Percentiles rank a stretch among this genome's conserved stretches.
phyloP scores from a whole-genome alignment of 2,329 filamentous ascomycete species.

The Phyllosticta citrichinensis region DNA sequence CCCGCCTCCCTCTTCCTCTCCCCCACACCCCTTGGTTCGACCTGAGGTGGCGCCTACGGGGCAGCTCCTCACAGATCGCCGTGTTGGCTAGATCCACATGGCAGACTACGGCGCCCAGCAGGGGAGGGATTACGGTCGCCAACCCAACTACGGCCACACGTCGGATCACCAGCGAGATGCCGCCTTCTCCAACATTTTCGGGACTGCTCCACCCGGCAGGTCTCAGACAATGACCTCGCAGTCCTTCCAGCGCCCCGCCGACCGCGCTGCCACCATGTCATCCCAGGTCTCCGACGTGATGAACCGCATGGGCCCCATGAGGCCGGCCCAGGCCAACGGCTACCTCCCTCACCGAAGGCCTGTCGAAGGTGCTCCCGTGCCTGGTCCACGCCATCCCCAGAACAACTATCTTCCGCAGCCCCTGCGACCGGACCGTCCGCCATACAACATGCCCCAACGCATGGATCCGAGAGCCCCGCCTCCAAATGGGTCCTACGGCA shows the following conservation, averaged over 20 bases:
- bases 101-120: constrained; percentile 55
- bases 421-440: constrained; percentile 52
- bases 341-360: constrained; percentile 20
- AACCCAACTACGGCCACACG: constrained; percentile 42
- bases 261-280: constrained; percentile 64
- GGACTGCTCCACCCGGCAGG: constrained; percentile 73
- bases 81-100: constrained; percentile 32
- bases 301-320: constrained; percentile 55
- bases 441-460: constrained; percentile 64
- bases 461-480: constrained; percentile 50
- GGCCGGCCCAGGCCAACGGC: constrained; percentile 30
- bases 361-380: constrained; percentile 25
- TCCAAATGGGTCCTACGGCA: constrained; percentile 38
- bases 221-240: constrained; percentile 93
- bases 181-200: constrained; percentile 94
- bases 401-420: constrained; percentile 52
- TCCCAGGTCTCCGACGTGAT: constrained; percentile 40
- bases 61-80: constrained; percentile 9
- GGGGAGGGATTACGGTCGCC: constrained; percentile 48
- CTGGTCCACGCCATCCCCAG: constrained; percentile 32
- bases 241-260: constrained; percentile 49
- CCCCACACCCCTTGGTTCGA: not conserved
- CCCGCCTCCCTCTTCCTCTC: not conserved
- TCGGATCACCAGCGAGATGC: constrained; percentile 69
- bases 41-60: constrained; percentile 6